A percentile compares a stretch with the other conserved stretches of the same genome.
Conservation (phyloP, 129 eudicot genomes). For the Cynara cardunculus region DNA sequence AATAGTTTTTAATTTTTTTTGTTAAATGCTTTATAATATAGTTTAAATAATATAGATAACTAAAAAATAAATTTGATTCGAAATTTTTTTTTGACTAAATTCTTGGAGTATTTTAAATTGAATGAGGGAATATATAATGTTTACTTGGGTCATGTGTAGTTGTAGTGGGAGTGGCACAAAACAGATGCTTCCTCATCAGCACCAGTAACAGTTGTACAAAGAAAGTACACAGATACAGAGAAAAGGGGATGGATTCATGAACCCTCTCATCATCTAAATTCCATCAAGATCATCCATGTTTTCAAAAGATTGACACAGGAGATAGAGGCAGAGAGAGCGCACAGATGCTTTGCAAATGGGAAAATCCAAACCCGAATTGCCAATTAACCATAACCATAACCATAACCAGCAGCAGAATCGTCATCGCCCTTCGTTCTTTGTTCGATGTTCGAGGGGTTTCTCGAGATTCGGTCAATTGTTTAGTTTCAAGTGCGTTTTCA, state of each 20-base stretch:
- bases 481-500: constrained; percentile 49
- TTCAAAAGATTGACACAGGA: neutral
- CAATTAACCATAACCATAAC: constrained; percentile 36
- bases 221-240: neutral
- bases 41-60: too few relatives aligned
- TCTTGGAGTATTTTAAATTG: neutral
- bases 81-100: neutral
- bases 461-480: constrained; percentile 25
- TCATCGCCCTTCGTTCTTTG: constrained; percentile 6
- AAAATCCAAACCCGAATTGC: constrained; percentile 52
- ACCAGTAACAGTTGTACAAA: constrained; percentile 27
- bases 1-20: too few relatives aligned
- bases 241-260: constrained; percentile 18
- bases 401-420: constrained; percentile 26
- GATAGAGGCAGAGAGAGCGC: neutral
- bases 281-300: constrained; percentile 10
- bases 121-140: neutral
- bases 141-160: neutral
- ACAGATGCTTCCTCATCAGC: constrained; percentile 39
- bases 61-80: too few relatives aligned
- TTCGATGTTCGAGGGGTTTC: constrained; percentile 32
- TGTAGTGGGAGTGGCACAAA: constrained; percentile 24
- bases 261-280: constrained; percentile 20
- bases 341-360: constrained; percentile 88
- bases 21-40: too few relatives aligned